phyloP scores from a whole-genome alignment of 441 rosid genomes.

The Adansonia grandidieri region DNA sequence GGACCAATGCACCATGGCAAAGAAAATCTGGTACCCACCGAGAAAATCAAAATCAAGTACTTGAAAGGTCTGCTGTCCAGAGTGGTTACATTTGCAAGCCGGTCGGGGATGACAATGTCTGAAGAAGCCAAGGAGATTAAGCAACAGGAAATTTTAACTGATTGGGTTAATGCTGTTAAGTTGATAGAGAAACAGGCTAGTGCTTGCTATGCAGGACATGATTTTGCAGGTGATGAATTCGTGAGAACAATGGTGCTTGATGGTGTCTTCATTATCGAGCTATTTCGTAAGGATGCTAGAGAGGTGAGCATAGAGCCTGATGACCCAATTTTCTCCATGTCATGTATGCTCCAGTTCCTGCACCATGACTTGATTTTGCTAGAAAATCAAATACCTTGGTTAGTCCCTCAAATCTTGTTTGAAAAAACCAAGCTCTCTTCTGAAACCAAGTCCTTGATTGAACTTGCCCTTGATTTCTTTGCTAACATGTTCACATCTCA shows the following conservation, averaged over 20 bases:
- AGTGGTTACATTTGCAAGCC: neutral
- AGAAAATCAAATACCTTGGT: constrained; percentile 42
- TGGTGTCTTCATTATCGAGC: constrained; percentile 38
- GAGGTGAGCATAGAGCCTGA: neutral
- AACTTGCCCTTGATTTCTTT: constrained; percentile 13
- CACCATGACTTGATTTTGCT: constrained; percentile 38
- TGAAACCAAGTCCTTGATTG: neutral
- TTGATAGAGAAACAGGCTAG: neutral
- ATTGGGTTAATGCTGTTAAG: neutral
- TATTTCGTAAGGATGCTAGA: constrained; percentile 12
- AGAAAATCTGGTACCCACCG: neutral
- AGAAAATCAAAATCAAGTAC: constrained; percentile 21
- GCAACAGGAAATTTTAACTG: neutral
- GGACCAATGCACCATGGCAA: constrained; percentile 26
- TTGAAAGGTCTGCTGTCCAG: constrained; percentile 14
- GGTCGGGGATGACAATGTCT: neutral
- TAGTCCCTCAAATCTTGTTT: constrained; percentile 27
- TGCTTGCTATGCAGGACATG: constrained; percentile 11
- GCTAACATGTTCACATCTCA: neutral
- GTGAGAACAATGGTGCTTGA: constrained; percentile 34
- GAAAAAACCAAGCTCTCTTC: neutral
- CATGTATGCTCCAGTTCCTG: constrained; percentile 29
- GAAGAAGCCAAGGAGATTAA: neutral
- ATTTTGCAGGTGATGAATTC: constrained; percentile 23
- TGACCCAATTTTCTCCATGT: constrained; percentile 36